A percentile compares a stretch with the other conserved stretches of the same genome.
These are phyloP conservation scores for Aspergillus cavernicola DNA, from an alignment of 495 filamentous ascomycete species.

Conservation along the genomic window DNA sequence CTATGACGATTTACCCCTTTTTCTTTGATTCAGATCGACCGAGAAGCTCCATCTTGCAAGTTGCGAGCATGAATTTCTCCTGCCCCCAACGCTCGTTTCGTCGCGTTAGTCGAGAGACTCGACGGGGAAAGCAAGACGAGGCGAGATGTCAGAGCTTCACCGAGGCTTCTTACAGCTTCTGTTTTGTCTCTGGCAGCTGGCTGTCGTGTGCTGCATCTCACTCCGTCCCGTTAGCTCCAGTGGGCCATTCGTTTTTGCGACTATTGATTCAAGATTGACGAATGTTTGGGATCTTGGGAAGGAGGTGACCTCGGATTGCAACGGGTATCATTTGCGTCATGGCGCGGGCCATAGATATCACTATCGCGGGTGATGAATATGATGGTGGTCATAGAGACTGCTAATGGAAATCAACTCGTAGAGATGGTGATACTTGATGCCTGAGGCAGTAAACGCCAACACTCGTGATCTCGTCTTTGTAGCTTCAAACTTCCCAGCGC, in stretches of 20 bases:
- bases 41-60: not conserved
- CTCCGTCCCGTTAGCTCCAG: not conserved
- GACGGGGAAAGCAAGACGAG: not conserved
- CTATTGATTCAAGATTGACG: constrained; percentile 9
- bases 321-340: not conserved
- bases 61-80: not conserved
- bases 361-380: not conserved
- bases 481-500: not conserved
- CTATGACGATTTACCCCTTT: not conserved
- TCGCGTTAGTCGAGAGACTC: not conserved
- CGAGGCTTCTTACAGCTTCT: constrained; percentile 1
- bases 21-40: constrained; percentile 11
- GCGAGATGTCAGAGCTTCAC: constrained; percentile 4
- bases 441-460: not conserved
- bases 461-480: not conserved
- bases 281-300: not conserved
- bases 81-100: too few species aligned
- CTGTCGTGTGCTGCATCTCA: not conserved
- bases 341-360: not conserved
- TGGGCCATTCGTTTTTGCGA: not conserved
- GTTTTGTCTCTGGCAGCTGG: not conserved
- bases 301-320: too few species aligned
- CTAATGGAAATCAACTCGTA: not conserved
- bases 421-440: not conserved
- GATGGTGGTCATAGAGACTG: not conserved